A percentile compares a stretch with the other conserved stretches of the same genome.
phyloP scores from a whole-genome alignment of 139 green algal genomes.

The Deuterostichococcus epilithicus region DNA sequence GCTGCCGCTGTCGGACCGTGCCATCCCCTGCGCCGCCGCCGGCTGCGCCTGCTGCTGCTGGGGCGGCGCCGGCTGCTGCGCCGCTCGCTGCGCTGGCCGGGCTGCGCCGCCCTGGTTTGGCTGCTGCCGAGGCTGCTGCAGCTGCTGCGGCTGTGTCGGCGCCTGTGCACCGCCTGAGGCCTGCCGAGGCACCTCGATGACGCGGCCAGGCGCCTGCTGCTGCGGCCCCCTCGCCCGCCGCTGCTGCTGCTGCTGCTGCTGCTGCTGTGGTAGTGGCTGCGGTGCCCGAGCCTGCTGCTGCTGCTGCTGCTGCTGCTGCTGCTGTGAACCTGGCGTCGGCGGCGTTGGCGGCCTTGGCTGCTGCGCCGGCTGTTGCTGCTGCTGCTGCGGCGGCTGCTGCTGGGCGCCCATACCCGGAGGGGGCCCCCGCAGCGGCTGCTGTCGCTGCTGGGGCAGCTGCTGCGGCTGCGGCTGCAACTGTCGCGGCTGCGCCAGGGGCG shows the following conservation, averaged over 20 bases:
- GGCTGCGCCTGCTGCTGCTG: conserved; percentile 6
- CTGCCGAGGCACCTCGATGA: neutral
- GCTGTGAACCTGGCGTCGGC: neutral
- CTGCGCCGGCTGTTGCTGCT: neutral
- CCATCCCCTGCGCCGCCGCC: conserved; percentile 1
- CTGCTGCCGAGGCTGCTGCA: conserved; percentile 8
- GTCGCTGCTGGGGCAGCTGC: conserved; percentile 8
- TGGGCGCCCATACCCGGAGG: neutral
- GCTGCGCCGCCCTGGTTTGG: neutral
- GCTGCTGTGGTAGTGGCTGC: neutral
- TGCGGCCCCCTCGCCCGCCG: neutral
- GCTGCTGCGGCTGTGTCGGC: conserved; percentile 1
- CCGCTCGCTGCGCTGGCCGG: conserved; percentile 2
- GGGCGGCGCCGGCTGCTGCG: conserved; percentile 4
- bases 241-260: neutral
- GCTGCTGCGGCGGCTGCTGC: conserved; percentile 3
- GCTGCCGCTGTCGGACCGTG: conserved; percentile 7
- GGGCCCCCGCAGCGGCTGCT: conserved; percentile 5
- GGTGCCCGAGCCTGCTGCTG: conserved; percentile 3
- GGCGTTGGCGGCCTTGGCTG: neutral
- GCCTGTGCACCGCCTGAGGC: neutral
- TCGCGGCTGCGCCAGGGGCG: neutral
- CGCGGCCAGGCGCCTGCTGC: neutral
- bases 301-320: neutral
- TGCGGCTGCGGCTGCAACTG: neutral